Evolutionary conservation across 768 basidiomycete species (phyloP).

Genomic region (Hericium rajendrae): DNA sequence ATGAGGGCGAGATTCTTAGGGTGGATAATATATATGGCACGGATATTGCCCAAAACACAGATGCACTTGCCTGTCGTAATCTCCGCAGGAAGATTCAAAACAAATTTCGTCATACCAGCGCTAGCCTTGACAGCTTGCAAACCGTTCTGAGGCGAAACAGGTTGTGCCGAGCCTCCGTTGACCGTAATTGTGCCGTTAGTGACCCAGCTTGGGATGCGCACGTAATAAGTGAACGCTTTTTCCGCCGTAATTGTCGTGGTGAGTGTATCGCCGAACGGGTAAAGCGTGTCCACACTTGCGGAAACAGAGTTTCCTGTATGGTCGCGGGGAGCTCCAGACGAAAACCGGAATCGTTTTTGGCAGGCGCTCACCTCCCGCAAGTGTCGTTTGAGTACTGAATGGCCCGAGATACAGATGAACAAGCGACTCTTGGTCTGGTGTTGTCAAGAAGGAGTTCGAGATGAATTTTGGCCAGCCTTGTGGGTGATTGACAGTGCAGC

Average conservation of each 20-base stretch:
- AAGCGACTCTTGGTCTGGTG: constrained; percentile 34
- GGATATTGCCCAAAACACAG: neutral
- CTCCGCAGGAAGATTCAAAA: neutral
- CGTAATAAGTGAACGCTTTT: constrained; percentile 34
- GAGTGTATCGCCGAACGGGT: constrained; percentile 42
- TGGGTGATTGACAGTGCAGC: constrained; percentile 45
- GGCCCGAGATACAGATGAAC: constrained; percentile 42
- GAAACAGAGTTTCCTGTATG: constrained; percentile 30
- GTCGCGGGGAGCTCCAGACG: neutral
- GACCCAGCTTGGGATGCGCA: constrained; percentile 45
- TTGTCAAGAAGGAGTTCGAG: constrained; percentile 39
- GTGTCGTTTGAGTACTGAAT: constrained; percentile 30
- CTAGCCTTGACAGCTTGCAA: constrained; percentile 21
- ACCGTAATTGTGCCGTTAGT: constrained; percentile 34
- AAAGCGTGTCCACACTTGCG: constrained; percentile 37
- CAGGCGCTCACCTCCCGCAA: constrained; percentile 26
- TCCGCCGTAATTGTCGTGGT: constrained; percentile 35
- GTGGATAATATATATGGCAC: constrained; percentile 31
- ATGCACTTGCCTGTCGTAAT: neutral
- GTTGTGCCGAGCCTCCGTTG: constrained; percentile 24
- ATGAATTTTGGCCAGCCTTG: constrained; percentile 50
- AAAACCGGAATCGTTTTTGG: neutral
- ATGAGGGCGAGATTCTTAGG: constrained; percentile 42
- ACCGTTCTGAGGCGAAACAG: constrained; percentile 34
- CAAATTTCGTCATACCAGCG: neutral